Percentiles rank a stretch among this genome's conserved stretches.
Conservation (phyloP, 1,139 yeast genomes). For the Debaryomyces coudertii region DNA sequence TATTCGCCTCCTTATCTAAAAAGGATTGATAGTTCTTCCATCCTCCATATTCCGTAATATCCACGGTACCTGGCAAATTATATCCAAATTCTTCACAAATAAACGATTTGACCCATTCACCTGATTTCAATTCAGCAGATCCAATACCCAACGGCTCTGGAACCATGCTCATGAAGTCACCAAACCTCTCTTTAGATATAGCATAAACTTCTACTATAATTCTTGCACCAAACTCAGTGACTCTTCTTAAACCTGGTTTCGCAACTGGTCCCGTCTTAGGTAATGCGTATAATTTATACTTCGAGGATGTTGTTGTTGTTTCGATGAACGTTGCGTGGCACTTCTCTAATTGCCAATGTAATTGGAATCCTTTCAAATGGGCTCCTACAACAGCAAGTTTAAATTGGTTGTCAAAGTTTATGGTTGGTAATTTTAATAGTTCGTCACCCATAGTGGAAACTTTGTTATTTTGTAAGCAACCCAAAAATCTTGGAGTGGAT, state of each 20-base stretch:
- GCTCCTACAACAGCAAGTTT: conserved; percentile 95
- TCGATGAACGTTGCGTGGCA: conserved; percentile 76
- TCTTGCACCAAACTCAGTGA: conserved; percentile 54
- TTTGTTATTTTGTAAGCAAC: conserved; percentile 46
- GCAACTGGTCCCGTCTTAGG: conserved; percentile 79
- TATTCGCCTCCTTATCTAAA: conserved; percentile 26
- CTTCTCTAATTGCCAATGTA: conserved; percentile 91
- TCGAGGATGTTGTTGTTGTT: conserved; percentile 69
- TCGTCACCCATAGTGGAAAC: conserved; percentile 38
- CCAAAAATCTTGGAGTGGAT: conserved; percentile 31
- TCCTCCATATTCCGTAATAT: conserved; percentile 83
- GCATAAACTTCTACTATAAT: conserved; percentile 82
- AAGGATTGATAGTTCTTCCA: conserved; percentile 73
- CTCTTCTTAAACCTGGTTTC: conserved; percentile 88
- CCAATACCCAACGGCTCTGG: conserved; percentile 97
- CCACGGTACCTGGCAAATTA: conserved; percentile 66
- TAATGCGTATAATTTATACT: conserved; percentile 79
- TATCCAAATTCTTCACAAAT: conserved; percentile 92
- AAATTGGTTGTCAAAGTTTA: conserved; percentile 29
- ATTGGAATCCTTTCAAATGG: conserved; percentile 82
- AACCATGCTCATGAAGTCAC: conserved; percentile 80
- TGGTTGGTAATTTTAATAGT: conserved; percentile 41
- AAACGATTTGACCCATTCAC: conserved; percentile 87
- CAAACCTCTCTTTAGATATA: conserved; percentile 75
- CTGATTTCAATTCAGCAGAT: conserved; percentile 76